Evolutionary conservation across 208 protist species (phyloP), one percentile per base, ranked within the genome.

Genomic region (Wallacemonas sp.): DNA sequence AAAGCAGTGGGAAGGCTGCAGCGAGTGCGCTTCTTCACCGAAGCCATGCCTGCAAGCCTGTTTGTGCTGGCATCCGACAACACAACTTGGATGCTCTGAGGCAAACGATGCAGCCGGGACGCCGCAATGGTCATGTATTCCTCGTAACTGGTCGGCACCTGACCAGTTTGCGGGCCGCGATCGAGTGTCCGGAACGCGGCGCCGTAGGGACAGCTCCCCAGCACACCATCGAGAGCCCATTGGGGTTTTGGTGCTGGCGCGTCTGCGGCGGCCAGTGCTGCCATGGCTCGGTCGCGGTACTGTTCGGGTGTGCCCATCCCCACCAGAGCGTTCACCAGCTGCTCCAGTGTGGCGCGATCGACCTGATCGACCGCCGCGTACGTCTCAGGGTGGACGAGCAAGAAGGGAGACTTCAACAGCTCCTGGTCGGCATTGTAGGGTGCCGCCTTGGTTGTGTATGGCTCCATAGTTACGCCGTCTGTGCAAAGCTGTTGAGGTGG

Each of bases 1-100:
- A 90, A 56, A 54, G 73, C 69, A 27, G 36, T 39, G 2, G 82
- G 78, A 9, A 88, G 21, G 19, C n/a, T 9, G 52, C 52, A 24
- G 2, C 32, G 52, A 8, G 3, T 24, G 52, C 30, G 52, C 11
- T 9, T 6, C 24, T 17, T 17, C 8, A 24, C n/a, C n/a, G n/a
- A n/a, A n/a, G n/a, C n/a, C n/a, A n/a, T n/a, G n/a, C n/a, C n/a
- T n/a, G n/a, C n/a, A n/a, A n/a, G n/a, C n/a, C n/a, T n/a, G n/a
- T n/a, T n/a, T n/a, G n/a, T n/a, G n/a, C n/a, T n/a, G n/a, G n/a
- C n/a, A n/a, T n/a, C n/a, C n/a, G n/a, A n/a, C n/a, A n/a, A n/a
- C n/a, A n/a, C n/a, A n/a, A n/a, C n/a, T n/a, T n/a, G n/a, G n/a
- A n/a, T n/a, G n/a, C n/a, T n/a, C n/a, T n/a, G n/a, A n/a, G n/a